phyloP scores from a whole-genome alignment of 2,329 filamentous ascomycete species.

The Aureobasidium leucospermi region DNA sequence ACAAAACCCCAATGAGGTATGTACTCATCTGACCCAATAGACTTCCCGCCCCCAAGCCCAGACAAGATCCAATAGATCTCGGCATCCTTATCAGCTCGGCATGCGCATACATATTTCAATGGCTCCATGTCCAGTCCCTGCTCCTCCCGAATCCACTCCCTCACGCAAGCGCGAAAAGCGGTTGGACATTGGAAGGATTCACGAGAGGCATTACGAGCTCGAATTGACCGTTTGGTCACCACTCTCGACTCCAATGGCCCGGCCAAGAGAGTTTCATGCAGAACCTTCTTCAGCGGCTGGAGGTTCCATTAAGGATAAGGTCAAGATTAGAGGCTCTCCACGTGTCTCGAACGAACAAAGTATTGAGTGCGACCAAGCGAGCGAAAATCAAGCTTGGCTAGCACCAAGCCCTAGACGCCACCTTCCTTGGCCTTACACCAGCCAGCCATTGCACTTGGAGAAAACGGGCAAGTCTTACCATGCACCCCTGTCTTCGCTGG shows the following conservation, averaged over 20 bases:
- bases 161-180: background rate
- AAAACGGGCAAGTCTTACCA: conserved; percentile 6
- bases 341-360: background rate
- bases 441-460: background rate
- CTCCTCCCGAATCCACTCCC: background rate
- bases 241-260: background rate
- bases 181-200: background rate
- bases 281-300: background rate
- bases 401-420: background rate
- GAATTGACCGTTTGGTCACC: too few species aligned
- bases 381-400: background rate
- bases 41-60: background rate
- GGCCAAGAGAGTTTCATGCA: too few species aligned
- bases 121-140: background rate
- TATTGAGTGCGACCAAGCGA: too few species aligned
- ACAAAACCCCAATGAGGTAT: background rate
- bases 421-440: background rate
- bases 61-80: conserved; percentile 8
- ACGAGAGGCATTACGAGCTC: background rate
- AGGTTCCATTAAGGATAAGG: background rate
- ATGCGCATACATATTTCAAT: background rate
- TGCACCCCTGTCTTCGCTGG: background rate
- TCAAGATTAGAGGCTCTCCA: background rate
- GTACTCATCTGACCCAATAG: background rate
- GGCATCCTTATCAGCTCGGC: conserved; percentile 3